Base-by-base conservation (phyloP, 2,329 filamentous ascomycete genomes). In the Botrytis pseudocinerea region DNA sequence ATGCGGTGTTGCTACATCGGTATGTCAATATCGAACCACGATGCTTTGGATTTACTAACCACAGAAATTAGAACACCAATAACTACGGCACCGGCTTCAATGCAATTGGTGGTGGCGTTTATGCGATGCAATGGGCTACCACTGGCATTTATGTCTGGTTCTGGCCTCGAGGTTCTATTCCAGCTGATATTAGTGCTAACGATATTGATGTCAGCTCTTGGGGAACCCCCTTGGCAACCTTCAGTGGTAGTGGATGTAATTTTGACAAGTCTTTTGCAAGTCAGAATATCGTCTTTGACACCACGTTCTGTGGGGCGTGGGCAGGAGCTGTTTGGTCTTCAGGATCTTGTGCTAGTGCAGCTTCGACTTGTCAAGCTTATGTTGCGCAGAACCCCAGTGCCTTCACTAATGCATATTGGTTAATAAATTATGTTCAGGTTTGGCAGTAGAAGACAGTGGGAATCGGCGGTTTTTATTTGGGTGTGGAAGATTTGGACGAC, bases 321-420 rank as follows among this genome's bases (percentile, higher is more conserved):
- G 94, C 94, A 12, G 93, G 93, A 38, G 81, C 84, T 60, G 89
- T 90, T 48, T 97, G 92, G 91, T 78, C 63, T 46, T 86, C 90
- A 74, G 75, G 82, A 7, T 85, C 87, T 61, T 95, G 92, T 81
- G 83, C 86, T 1, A 82, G 86, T 59, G 85, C 89, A 76, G 92
- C 89, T 0, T 75, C 82, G 57, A 90, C 89, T 0, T 97, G 95
- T 84, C 80, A 90, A 42, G 88, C 89, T 38, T 97, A 89, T 80
- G 94, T 97, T 35, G 85, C 85, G 71, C 84, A 87, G 77, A 92
- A 95, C 82, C 92, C 94, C 0, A 79, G 82, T 20, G 78, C 74
- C 16, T 97, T 96, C 81, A 80, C 83, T 32, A 87, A 95, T 38
- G 88, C 92, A 1, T 97, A 91, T 84, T 97, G 93, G 92, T 83